These are phyloP conservation scores for Poa pratensis DNA, from an alignment of 176 grass and related monocot species.

Conservation along the genomic window DNA sequence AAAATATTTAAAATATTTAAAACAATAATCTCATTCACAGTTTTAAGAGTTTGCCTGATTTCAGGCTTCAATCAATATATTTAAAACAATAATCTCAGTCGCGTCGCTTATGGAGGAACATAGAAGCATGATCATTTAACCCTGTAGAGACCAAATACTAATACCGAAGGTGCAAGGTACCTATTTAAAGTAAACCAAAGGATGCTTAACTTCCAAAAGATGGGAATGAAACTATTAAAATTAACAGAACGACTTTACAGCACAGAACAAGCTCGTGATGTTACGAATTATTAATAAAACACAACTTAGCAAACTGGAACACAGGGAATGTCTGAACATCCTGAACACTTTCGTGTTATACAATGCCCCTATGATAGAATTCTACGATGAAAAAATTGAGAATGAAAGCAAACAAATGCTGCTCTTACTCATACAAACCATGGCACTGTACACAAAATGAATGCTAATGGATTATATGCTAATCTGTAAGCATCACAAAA, in stretches of 20 bases:
- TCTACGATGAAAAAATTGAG: neutral
- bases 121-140: slow-evolving; percentile 33
- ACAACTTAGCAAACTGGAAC: slow-evolving; percentile 21
- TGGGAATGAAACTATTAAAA: slow-evolving; percentile 8
- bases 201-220: slow-evolving; percentile 19
- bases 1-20: neutral
- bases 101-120: neutral
- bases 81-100: neutral
- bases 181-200: slow-evolving; percentile 24
- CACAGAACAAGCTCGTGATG: slow-evolving; percentile 3
- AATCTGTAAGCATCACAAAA: slow-evolving; percentile 27
- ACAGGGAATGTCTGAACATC: slow-evolving; percentile 24
- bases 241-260: slow-evolving; percentile 16
- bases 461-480: slow-evolving; percentile 10
- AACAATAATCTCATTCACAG: neutral
- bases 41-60: neutral
- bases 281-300: slow-evolving; percentile 24
- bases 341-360: neutral
- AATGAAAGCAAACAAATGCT: slow-evolving; percentile 16
- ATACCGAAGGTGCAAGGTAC: slow-evolving; percentile 1
- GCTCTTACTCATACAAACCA: slow-evolving; percentile 20
- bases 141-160: slow-evolving; percentile 15
- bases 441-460: slow-evolving; percentile 25
- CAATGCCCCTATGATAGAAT: neutral
- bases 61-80: neutral